A percentile compares a stretch with the other conserved stretches of the same genome.
phyloP scores from a whole-genome alignment of 2,329 filamentous ascomycete genomes.

The Nemania diffusa region DNA sequence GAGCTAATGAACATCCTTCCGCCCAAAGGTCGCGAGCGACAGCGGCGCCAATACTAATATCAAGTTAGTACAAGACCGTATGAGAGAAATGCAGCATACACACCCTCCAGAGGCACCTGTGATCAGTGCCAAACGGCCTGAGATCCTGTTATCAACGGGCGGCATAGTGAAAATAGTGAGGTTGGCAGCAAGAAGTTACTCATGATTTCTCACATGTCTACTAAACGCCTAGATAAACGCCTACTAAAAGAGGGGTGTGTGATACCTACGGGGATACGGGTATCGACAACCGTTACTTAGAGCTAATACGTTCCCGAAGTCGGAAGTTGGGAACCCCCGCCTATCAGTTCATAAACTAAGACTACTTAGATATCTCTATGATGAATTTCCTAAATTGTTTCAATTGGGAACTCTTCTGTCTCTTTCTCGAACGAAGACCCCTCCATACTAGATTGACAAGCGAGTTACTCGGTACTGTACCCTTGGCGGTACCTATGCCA shows the following conservation, averaged over 20 bases:
- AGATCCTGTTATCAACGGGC: slow-evolving; percentile 49
- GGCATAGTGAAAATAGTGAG: slow-evolving; percentile 37
- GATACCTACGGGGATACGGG: too few species aligned
- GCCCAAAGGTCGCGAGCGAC: slow-evolving; percentile 49
- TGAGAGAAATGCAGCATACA: slow-evolving; percentile 38
- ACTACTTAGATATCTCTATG: neutral
- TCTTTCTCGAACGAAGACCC: neutral
- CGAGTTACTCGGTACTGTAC: neutral
- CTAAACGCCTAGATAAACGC: neutral
- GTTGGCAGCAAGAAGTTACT: neutral
- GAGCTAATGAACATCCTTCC: slow-evolving; percentile 50
- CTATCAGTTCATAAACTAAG: neutral
- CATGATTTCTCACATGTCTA: neutral
- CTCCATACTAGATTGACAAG: neutral
- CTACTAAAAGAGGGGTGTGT: slow-evolving; percentile 23
- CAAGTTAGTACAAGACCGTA: slow-evolving; percentile 11
- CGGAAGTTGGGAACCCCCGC: neutral
- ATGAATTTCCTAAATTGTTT: neutral
- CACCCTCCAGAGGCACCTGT: slow-evolving; percentile 52
- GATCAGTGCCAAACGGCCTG: slow-evolving; percentile 50
- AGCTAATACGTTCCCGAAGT: slow-evolving; percentile 8
- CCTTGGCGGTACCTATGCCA: neutral
- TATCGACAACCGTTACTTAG: slow-evolving; percentile 7
- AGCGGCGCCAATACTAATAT: slow-evolving; percentile 49
- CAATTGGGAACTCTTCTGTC: neutral